Evolutionary conservation across 2,329 filamentous ascomycete genomes (phyloP), one percentile per base, ranked within the genome.

Genomic region (Fusarium sp.): DNA sequence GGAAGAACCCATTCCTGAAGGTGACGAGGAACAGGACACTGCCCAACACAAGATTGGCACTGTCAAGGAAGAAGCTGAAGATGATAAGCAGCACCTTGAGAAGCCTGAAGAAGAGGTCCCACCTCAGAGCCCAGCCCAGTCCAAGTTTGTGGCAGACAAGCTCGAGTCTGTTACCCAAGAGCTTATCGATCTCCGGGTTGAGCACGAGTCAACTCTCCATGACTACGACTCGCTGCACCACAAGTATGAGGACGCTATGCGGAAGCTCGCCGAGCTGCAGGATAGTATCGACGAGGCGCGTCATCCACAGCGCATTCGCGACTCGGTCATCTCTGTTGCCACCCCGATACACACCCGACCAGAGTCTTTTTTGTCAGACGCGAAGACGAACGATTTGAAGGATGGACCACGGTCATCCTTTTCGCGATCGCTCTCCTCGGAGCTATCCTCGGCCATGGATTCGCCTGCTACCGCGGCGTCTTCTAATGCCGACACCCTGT

Each of bases 231-330:
- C 91, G 54, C 91, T 99, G 30, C 92, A 95, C 66, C 88, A 91
- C 76, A 98, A 98, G 82, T 99, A 99, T 77, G 94, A 98, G 79
- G 93, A 97, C 79, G 94, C 95, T 6, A 86, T 99, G 71, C 92
- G 92, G 57, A 91, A 93, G 11, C 83, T 99, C 47, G 92, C 94
- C 7, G 93, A 97, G 80, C 87, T 98, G 57, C 95, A 98, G 81
- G 96, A 98, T 80, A 89, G 90, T 32, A 87, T 95, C 38, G 94
- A 98, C 77, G 95, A 97, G 84, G 88, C 92, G 33, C 90, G 92
- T 37, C 93, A 95, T 79, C 87, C 89, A 74, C 85, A 81, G 75
- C 85, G 83, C 71, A 82, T 85, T 73, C 86, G 90, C 66, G 86
- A 91, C 80, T 90, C 90, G 2, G 81, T 91, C 11, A 77, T 90